Conservation (phyloP, 1,139 yeast genomes). For the Suhomyces anneliseae region DNA sequence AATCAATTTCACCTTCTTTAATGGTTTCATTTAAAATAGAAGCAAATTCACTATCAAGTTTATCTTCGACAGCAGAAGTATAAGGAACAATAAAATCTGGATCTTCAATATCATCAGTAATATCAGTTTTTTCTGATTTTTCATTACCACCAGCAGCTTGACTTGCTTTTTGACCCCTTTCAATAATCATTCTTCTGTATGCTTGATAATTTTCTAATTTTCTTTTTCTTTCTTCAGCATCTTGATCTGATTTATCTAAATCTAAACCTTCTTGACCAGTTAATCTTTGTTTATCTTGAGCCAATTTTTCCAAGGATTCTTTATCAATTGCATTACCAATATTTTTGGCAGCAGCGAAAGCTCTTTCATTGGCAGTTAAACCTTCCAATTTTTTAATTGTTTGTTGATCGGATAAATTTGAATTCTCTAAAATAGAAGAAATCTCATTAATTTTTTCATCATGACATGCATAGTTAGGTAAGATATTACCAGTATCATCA, state of each 20-base stretch:
- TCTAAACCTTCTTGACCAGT: conserved; percentile 46
- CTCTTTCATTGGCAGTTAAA: conserved; percentile 59
- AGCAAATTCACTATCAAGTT: conserved; percentile 65
- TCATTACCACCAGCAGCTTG: background rate
- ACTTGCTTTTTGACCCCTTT: conserved; percentile 20
- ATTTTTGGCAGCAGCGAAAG: conserved; percentile 57
- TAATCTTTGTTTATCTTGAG: conserved; percentile 39
- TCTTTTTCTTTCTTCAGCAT: conserved; percentile 44
- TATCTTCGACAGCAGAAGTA: conserved; percentile 71
- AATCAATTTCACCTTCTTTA: conserved; percentile 60
- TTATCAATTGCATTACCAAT: conserved; percentile 51
- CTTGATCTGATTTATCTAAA: conserved; percentile 45
- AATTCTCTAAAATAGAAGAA: conserved; percentile 45
- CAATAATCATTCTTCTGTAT: conserved; percentile 50
- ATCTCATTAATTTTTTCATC: conserved; percentile 48
- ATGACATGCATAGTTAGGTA: conserved; percentile 58
- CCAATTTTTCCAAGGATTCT: conserved; percentile 41
- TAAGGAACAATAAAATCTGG: conserved; percentile 57
- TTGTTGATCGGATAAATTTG: conserved; percentile 39
- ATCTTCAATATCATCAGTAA: conserved; percentile 17
- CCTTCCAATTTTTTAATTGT: conserved; percentile 55
- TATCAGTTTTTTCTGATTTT: background rate
- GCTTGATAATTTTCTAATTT: conserved; percentile 47
- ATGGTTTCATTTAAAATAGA: conserved; percentile 58
- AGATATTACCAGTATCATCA: conserved; percentile 59